Evolutionary conservation across 305 asterid genomes (phyloP).

Genomic region (Fraxinus floribunda): DNA sequence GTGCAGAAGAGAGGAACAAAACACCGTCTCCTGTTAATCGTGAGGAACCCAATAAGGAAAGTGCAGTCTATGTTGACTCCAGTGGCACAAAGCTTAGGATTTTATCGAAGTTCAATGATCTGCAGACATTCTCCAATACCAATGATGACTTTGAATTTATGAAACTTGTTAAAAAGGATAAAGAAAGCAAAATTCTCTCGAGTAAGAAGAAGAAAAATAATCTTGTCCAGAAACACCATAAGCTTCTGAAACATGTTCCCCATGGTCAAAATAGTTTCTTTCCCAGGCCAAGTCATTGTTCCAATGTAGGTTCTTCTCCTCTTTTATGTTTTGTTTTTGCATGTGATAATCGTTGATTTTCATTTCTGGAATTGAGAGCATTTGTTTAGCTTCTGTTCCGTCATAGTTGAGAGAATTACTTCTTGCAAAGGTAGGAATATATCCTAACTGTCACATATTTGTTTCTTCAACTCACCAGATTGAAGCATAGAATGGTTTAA

Average conservation of each 20-base stretch:
- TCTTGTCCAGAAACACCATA: slow-evolving; percentile 36
- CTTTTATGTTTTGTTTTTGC: slow-evolving; percentile 2
- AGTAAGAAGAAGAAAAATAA: slow-evolving; percentile 50
- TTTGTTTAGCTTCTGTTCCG: neutral
- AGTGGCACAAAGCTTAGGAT: slow-evolving; percentile 78
- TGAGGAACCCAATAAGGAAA: slow-evolving; percentile 49
- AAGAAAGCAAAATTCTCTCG: slow-evolving; percentile 34
- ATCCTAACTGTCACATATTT: neutral
- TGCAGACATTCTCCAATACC: slow-evolving; percentile 25
- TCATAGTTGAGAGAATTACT: neutral
- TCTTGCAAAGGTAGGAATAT: neutral
- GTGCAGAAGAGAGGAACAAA: slow-evolving; percentile 36
- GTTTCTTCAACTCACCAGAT: neutral
- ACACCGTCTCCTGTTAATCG: slow-evolving; percentile 19
- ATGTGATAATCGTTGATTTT: neutral
- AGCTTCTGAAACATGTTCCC: slow-evolving; percentile 41
- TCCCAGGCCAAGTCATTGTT: slow-evolving; percentile 28
- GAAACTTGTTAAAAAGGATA: slow-evolving; percentile 38
- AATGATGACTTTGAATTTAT: slow-evolving; percentile 30
- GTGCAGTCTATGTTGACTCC: slow-evolving; percentile 71
- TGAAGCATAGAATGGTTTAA: neutral
- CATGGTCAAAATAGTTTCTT: slow-evolving; percentile 36
- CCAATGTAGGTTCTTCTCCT: slow-evolving; percentile 38
- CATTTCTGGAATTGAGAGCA: neutral
- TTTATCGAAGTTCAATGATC: slow-evolving; percentile 58